Base-by-base conservation (phyloP, 1,284 basidiomycete species). In the Athelia sp. region DNA sequence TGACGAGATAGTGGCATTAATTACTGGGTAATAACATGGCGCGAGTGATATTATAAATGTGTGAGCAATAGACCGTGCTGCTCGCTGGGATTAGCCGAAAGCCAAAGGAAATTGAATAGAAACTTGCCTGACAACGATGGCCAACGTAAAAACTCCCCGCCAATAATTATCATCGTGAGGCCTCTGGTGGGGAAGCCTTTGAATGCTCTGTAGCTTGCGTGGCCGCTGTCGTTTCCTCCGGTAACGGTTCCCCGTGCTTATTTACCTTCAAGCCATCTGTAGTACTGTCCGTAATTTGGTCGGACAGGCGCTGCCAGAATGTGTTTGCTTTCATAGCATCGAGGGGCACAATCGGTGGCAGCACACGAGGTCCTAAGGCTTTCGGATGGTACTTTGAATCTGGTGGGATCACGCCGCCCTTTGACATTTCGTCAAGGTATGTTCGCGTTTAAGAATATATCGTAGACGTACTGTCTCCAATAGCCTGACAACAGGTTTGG, bases 401-500 rank as follows among this genome's bases (percentile, higher is more conserved):
- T 31, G 79, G 73, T 15, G 67, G 68, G 46, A 74, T 59, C n/a
- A 72, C 57, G 21, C 69, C 64, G 43, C 70, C 75, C 66, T 80
- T 60, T 22, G 71, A 52, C 74, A 70, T 32, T 68, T 66, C 45
- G 66, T 70, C 74, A 69, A 58, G 43, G 51, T 34, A 38, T 51
- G 45, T 40, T 49, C 43, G 17, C 9, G 18, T 23, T 6, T n/a
- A n/a, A n/a, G n/a, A n/a, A n/a, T n/a, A 23, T 44, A 22, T n/a
- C 24, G 15, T 10, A 26, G 24, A 79, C 90, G 61, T 62, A 94
- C 94, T 73, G 84, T 73, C 63, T 90, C 84, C 57, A 98, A 69
- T 53, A 98, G 60, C 59, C 78, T 85, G 24, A 88, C 81, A 3
- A 90, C 91, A 4, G 85, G 78, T 58, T 83, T 84, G 44, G 84